Base-by-base conservation (phyloP, 2,329 filamentous ascomycete species). In the Fusarium xylarioides region DNA sequence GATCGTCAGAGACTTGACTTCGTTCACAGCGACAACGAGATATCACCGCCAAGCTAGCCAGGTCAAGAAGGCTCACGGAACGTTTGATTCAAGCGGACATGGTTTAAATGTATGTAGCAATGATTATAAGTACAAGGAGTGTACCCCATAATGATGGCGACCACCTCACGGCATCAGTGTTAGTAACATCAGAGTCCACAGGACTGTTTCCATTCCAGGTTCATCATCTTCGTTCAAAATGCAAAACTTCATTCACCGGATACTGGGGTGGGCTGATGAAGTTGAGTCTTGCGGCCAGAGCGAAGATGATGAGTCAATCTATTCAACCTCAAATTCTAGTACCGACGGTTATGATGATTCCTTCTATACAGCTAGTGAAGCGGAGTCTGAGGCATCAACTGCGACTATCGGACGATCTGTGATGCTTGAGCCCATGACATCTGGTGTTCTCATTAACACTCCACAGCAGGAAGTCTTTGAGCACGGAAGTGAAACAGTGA, bases 401-500 rank as follows among this genome's bases (percentile, higher is more conserved):
- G 50, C 34, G 2, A 53, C 18, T n/a, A 9, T 28, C 2, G 50
- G 23, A 18, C 19, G 50, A 7, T 35, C 49, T 16, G 6, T 3
- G 10, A 15, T 26, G 10, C 10, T 37, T 18, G 50, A n/a, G 23
- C 50, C 50, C 2, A 21, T 14, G 0, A 5, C 19, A 7, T 16
- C 23, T 10, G 14, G 3, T 4, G 5, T 8, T 53, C 4, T 1
- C 14, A 9, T 4, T 12, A 7, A 18, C 15, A 16, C 16, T 14
- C 21, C 2, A 4, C n/a, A 35, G 3, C 1, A 16, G 9, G 12
- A 26, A 3, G 9, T 2, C 7, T 0, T 21, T 4, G n/a, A 35
- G 3, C n/a, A 11, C 4, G 4, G 1, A 16, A 11, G 7, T 3
- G n/a, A 26, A 2, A 35, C 32, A n/a, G 18, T 16, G 0, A 53